Conservation (phyloP, 2,329 filamentous ascomycete genomes). For the Orbilia javanica region DNA sequence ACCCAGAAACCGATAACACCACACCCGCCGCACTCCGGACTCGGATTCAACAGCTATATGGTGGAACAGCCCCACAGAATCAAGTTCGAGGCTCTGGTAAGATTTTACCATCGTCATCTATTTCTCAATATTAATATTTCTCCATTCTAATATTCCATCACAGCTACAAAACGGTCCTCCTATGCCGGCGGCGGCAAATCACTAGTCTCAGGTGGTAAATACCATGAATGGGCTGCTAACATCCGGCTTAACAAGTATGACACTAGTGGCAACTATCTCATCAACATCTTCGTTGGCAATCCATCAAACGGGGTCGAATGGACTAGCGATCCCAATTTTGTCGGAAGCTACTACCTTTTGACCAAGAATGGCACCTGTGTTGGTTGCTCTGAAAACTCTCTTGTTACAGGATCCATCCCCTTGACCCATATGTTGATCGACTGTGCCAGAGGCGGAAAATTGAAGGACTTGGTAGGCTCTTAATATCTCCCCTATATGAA, state of each 20-base stretch:
- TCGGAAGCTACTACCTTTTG: slow-evolving; percentile 51
- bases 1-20: slow-evolving; percentile 38
- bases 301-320: slow-evolving; percentile 33
- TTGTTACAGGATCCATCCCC: slow-evolving; percentile 46
- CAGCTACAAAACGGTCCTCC: slow-evolving; percentile 20
- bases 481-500: not conserved
- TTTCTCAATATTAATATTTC: not conserved
- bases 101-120: not conserved
- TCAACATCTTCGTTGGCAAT: slow-evolving; percentile 41
- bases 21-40: slow-evolving; percentile 10
- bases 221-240: slow-evolving; percentile 54
- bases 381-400: slow-evolving; percentile 23
- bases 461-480: slow-evolving; percentile 35
- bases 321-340: slow-evolving; percentile 47
- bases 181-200: not conserved
- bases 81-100: slow-evolving; percentile 34
- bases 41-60: slow-evolving; percentile 47
- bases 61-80: slow-evolving; percentile 38
- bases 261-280: slow-evolving; percentile 33
- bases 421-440: slow-evolving; percentile 37
- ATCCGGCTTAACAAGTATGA: slow-evolving; percentile 45
- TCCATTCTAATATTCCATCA: not conserved
- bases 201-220: slow-evolving; percentile 27
- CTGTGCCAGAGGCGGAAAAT: slow-evolving; percentile 28
- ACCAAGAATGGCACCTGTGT: slow-evolving; percentile 44